Evolutionary conservation across 306 rosid genomes (phyloP).

Genomic region (Vigna reflexopilosa): DNA sequence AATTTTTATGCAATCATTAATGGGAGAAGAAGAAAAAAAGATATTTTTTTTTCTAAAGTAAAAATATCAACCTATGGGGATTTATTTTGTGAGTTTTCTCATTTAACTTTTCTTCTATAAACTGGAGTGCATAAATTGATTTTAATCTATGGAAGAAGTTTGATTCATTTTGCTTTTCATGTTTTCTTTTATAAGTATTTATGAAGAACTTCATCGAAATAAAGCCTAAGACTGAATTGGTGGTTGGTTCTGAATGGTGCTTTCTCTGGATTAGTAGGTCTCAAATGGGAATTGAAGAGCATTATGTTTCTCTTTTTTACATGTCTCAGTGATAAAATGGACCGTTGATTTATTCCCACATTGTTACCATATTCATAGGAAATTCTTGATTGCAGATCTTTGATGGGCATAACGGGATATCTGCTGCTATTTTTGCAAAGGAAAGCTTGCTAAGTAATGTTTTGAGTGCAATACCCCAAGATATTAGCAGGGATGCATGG

Average conservation of each 20-base stretch:
- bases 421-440: slow-evolving; percentile 92
- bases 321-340: slow-evolving; percentile 46
- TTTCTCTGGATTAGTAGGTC: slow-evolving; percentile 38
- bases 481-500: slow-evolving; percentile 89
- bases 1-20: not conserved
- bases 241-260: slow-evolving; percentile 34
- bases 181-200: not conserved
- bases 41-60: not conserved
- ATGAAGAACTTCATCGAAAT: not conserved
- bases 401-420: slow-evolving; percentile 97
- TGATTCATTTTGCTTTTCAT: not conserved
- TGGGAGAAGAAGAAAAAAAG: not conserved
- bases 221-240: not conserved
- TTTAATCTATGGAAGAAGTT: not conserved
- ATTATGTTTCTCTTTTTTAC: slow-evolving; percentile 43
- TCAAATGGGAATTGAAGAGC: slow-evolving; percentile 32
- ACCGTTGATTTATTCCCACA: slow-evolving; percentile 41
- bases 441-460: slow-evolving; percentile 82
- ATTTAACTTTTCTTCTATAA: not conserved
- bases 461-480: slow-evolving; percentile 94
- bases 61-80: not conserved
- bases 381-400: slow-evolving; percentile 75
- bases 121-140: not conserved
- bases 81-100: not conserved
- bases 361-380: slow-evolving; percentile 50